phyloP scores from a whole-genome alignment of 495 filamentous ascomycete species.

The Tetracladium setigerum region DNA sequence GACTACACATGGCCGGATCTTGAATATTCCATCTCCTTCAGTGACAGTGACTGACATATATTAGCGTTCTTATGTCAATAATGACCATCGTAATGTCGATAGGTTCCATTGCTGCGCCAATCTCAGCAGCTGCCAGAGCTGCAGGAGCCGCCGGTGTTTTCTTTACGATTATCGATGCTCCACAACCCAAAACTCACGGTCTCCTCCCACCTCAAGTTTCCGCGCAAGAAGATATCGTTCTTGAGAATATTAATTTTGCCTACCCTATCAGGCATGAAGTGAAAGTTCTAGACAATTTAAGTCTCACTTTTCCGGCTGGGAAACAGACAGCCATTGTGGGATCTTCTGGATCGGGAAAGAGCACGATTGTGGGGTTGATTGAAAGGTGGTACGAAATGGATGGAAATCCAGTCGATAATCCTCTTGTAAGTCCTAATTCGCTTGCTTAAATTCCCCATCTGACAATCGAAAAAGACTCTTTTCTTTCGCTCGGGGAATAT shows the following conservation, averaged over 20 bases:
- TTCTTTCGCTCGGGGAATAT: constrained; percentile 31
- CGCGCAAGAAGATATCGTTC: constrained; percentile 44
- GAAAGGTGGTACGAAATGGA: constrained; percentile 47
- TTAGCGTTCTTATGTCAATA: constrained; percentile 45
- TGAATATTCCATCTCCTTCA: too few species aligned
- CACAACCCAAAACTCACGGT: constrained; percentile 34
- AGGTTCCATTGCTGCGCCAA: constrained; percentile 40
- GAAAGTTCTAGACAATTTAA: constrained; percentile 46
- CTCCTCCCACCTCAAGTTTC: constrained; percentile 32
- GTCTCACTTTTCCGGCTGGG: constrained; percentile 56
- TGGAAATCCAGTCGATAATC: constrained; percentile 13
- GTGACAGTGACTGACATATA: background rate
- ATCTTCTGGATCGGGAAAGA: constrained; percentile 65
- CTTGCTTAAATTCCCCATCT: constrained; percentile 40
- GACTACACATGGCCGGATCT: too few species aligned
- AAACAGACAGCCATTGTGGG: constrained; percentile 83
- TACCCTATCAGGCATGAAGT: constrained; percentile 58
- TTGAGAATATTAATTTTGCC: constrained; percentile 52
- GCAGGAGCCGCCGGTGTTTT: constrained; percentile 45
- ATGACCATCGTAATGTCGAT: constrained; percentile 47
- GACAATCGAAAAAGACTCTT: constrained; percentile 5
- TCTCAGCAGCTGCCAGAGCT: constrained; percentile 39
- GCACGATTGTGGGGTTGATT: constrained; percentile 56
- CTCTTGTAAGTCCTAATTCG: constrained; percentile 10
- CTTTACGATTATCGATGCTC: constrained; percentile 48